phyloP scores from a whole-genome alignment of 192 early-diverging fungal species.

The Mortierella antarctica region DNA sequence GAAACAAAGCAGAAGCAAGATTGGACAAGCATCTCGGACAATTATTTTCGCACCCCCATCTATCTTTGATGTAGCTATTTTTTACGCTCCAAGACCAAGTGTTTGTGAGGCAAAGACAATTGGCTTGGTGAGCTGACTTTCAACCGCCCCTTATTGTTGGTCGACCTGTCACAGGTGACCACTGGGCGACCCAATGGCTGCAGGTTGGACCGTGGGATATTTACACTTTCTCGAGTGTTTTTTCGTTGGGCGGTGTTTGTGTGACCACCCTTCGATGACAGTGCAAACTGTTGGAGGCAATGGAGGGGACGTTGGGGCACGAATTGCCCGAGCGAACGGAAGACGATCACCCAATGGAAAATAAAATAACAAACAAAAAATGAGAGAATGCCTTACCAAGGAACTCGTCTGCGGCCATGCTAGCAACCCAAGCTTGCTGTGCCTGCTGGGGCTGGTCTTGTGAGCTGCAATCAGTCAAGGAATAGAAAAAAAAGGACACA shows the following conservation, averaged over 20 bases:
- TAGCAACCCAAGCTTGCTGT: constrained; percentile 29
- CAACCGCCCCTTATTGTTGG: no score
- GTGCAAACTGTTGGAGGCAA: no score
- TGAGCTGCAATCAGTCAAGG: not conserved
- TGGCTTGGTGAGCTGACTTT: no score
- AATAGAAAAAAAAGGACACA: not conserved
- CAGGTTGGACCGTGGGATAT: constrained; percentile 20
- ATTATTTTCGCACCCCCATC: not conserved
- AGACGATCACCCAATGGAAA: not conserved
- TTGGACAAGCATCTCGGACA: not conserved
- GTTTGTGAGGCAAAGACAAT: no score
- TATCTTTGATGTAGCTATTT: no score
- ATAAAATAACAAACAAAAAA: not conserved
- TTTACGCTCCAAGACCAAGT: no score
- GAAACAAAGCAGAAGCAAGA: not conserved
- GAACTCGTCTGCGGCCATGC: constrained; percentile 31
- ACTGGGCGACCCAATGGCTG: not conserved
- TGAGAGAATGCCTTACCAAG: constrained; percentile 33
- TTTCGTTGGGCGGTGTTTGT: no score
- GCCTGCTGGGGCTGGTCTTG: constrained; percentile 22
- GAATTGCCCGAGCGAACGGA: no score
- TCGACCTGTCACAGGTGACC: no score
- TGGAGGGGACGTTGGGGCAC: no score
- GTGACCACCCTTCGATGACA: no score
- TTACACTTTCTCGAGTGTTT: not conserved